These are phyloP conservation scores for Neurospora sp. DNA, from an alignment of 495 filamentous ascomycete genomes.

Conservation along the genomic window DNA sequence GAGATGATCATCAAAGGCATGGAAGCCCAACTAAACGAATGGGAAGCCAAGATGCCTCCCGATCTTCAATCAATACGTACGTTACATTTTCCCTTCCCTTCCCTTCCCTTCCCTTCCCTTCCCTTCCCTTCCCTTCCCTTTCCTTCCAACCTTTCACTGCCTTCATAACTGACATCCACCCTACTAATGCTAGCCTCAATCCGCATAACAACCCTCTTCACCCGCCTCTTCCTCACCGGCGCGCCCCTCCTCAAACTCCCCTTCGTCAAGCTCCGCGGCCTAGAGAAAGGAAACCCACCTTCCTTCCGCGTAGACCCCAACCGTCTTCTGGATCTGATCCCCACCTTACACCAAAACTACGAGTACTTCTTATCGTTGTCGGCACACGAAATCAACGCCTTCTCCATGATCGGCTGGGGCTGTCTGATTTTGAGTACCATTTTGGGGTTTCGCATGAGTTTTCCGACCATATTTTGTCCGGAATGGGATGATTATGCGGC, in stretches of 20 bases:
- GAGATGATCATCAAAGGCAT: slow-evolving; percentile 31
- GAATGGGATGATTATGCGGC: slow-evolving; percentile 28
- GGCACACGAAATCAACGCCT: slow-evolving; percentile 15
- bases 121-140: background rate
- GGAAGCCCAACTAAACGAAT: slow-evolving; percentile 30
- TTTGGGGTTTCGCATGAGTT: slow-evolving; percentile 31
- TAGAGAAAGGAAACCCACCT: background rate
- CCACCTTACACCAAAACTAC: slow-evolving; percentile 14
- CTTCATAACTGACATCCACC: background rate
- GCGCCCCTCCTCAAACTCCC: slow-evolving; percentile 24
- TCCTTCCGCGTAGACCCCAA: slow-evolving; percentile 8
- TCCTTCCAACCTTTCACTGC: background rate
- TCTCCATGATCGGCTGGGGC: slow-evolving; percentile 25
- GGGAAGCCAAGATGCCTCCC: slow-evolving; percentile 23
- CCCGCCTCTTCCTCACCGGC: slow-evolving; percentile 26
- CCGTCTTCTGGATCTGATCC: slow-evolving; percentile 7
- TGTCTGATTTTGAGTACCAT: slow-evolving; percentile 27
- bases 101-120: background rate
- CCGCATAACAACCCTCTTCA: slow-evolving; percentile 20
- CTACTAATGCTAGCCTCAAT: slow-evolving; percentile 16
- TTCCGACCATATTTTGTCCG: slow-evolving; percentile 25
- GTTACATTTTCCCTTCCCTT: background rate
- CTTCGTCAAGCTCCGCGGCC: background rate
- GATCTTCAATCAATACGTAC: slow-evolving; percentile 11
- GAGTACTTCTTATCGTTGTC: slow-evolving; percentile 19